Base-by-base conservation (phyloP, 2,329 filamentous ascomycete species). In the Fusarium goolgardi region DNA sequence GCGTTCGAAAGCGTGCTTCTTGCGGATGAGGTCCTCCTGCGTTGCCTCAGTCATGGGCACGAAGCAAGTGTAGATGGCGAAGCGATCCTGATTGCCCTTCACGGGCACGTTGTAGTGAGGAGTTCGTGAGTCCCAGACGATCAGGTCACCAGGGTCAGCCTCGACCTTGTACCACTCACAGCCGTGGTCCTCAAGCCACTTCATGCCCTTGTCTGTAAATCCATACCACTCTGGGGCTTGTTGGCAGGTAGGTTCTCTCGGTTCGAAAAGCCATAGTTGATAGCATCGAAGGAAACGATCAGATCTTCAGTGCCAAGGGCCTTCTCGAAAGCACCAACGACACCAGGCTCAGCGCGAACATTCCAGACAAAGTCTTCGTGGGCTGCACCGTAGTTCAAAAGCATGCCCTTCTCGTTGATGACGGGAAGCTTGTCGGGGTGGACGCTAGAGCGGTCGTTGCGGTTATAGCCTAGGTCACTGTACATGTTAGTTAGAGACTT, bases 351-450 rank as follows among this genome's bases (percentile, higher is more conserved):
- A 4, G 76, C 75, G 12, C 82, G 80, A 16, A 84, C 75, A 3
- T 74, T 75, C 83, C 83, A 85, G 1, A 81, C 79, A 46, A 84
- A 85, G 57, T 81, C 76, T 55, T 85, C 83, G 58, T 85, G 83
- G 1, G 78, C 73, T 4, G 82, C 79, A 0, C 78, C 82, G 50
- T 86, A 86, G 55, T 78, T 75, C 43, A 82, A 71, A 60, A 81
- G 80, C 77, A 84, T 71, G 35, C 83, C 83, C 74, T 84, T 85
- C 59, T 84, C 81, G 12, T 67, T 71, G 44, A 71, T 71, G 13
- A 71, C 69, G 5, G 67, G 69, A 7, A 71, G 66, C 49, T 71
- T 71, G 37, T 71, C 69, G 12, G 69, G 69, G 11, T 67, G 69
- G 6, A 71, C 69, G 3, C 50, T 65, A 4, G 60, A 55, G 2